A percentile compares a stretch with the other conserved stretches of the same genome.
These are phyloP conservation scores for Filobasidium wieringae DNA, from an alignment of 768 basidiomycete genomes.

Conservation along the genomic window DNA sequence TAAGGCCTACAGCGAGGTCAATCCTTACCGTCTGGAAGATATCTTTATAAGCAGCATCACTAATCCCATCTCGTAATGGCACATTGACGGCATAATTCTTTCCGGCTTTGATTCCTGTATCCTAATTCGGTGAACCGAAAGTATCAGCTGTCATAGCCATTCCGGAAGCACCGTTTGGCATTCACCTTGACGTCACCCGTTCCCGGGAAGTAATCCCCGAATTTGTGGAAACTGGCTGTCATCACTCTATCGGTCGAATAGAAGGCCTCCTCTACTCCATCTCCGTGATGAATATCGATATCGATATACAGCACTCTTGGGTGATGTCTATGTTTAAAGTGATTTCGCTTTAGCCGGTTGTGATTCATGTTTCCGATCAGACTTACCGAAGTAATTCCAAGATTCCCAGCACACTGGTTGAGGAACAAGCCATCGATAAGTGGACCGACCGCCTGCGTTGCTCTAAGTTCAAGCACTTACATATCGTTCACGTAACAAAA, in stretches of 20 bases:
- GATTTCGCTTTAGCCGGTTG: too few relatives aligned
- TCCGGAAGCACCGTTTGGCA: constrained; percentile 25
- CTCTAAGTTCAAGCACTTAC: constrained; percentile 17
- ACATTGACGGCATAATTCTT: constrained; percentile 85
- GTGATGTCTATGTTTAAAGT: constrained; percentile 41
- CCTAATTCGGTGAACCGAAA: too few relatives aligned
- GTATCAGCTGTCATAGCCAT: too few relatives aligned
- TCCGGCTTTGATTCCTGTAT: constrained; percentile 64
- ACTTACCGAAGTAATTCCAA: constrained; percentile 78
- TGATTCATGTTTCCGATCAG: too few relatives aligned
- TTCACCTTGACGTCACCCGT: constrained; percentile 67
- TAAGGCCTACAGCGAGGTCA: too few relatives aligned
- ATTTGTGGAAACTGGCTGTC: constrained; percentile 95
- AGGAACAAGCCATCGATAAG: not conserved
- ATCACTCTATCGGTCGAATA: constrained; percentile 95
- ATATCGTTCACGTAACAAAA: constrained; percentile 90
- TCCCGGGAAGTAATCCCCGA: constrained; percentile 87
- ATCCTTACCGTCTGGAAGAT: constrained; percentile 80
- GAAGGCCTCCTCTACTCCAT: constrained; percentile 97
- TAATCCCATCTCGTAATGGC: constrained; percentile 85
- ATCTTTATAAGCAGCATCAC: constrained; percentile 70
- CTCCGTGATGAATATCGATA: constrained; percentile 96
- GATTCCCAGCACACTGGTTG: constrained; percentile 82
- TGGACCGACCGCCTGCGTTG: not conserved
- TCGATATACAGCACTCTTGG: constrained; percentile 90